Evolutionary conservation across 176 grass and related monocot genomes (phyloP), one percentile per base, ranked within the genome.

Genomic region (Rhynchospora breviuscula): DNA sequence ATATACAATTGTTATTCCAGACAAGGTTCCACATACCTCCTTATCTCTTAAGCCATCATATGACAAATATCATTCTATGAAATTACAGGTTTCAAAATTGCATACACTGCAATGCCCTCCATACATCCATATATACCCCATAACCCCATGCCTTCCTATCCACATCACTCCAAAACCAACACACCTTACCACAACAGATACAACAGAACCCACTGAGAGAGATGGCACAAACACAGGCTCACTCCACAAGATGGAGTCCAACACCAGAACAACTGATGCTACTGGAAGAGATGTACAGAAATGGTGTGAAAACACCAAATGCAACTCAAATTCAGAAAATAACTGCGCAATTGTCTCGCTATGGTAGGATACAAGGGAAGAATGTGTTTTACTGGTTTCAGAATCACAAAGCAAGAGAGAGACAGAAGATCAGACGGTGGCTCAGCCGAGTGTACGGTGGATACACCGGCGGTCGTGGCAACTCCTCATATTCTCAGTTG

Each of bases 351-450:
- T 56, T 86, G 26, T 86, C 84, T 48, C 78, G 74, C 46, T 86
- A 86, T 11, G 84, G 84, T 7, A 86, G 78, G 75, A 86, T 86
- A 14, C 75, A 86, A 54, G 84, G 84, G n/a, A 86, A 86, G 75
- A 86, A 86, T 79, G 84, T 86, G 25, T 86, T 86, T 29, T 86
- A 86, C 21, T 86, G 84, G 84, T 86, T 86, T 57, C 84, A 86
- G 62, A 86, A 86, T 56, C 84, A 86, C 75, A 86, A 86, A 61
- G 84, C 84, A 7, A 80, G 84, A 56, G 84, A 86, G 26, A 78
- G 84, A 23, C 84, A 86, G 77, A 86, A 86, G 84, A 35, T 86
- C 46, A 61, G 84, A 17, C 44, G 84, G 8, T 67, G 84, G 76
- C 84, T 86, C 44, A 86, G 84, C 62, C 75, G 84, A 40, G 10